phyloP scores from a whole-genome alignment of 129 eudicot genomes.

The Lactuca sativa region DNA sequence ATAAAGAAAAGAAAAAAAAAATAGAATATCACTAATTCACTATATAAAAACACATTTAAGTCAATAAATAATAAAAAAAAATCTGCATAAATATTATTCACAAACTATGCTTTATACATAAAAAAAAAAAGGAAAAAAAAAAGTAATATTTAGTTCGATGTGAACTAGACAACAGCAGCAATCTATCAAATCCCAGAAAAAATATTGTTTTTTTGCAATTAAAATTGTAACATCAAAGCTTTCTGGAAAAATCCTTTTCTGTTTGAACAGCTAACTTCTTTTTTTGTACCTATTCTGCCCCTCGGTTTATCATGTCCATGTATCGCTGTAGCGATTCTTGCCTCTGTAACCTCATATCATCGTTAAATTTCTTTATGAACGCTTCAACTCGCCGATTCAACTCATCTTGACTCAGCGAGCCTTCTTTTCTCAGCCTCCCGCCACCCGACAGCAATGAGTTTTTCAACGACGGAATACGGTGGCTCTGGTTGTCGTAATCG shows the following conservation, averaged over 20 bases:
- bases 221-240: conserved; percentile 7
- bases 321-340: conserved; percentile 62
- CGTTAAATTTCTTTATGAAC: conserved; percentile 71
- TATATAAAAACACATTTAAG: neutral
- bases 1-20: too few species aligned
- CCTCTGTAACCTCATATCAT: conserved; percentile 89
- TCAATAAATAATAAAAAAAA: neutral
- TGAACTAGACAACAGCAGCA: conserved; percentile 21
- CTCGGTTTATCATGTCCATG: conserved; percentile 66
- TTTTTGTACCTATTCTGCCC: conserved; percentile 32
- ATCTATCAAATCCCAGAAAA: conserved; percentile 1
- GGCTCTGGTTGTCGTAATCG: conserved; percentile 19
- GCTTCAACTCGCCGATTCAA: conserved; percentile 87
- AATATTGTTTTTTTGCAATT: neutral
- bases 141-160: conserved; percentile 6
- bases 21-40: too few species aligned
- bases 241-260: conserved; percentile 17
- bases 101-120: conserved; percentile 17
- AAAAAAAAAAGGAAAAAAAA: neutral
- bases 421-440: conserved; percentile 57
- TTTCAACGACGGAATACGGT: conserved; percentile 2
- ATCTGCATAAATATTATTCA: neutral
- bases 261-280: neutral
- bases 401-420: conserved; percentile 80
- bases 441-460: conserved; percentile 27